Evolutionary conservation across 2,329 filamentous ascomycete species (phyloP).

Genomic region (Amphichorda felina): DNA sequence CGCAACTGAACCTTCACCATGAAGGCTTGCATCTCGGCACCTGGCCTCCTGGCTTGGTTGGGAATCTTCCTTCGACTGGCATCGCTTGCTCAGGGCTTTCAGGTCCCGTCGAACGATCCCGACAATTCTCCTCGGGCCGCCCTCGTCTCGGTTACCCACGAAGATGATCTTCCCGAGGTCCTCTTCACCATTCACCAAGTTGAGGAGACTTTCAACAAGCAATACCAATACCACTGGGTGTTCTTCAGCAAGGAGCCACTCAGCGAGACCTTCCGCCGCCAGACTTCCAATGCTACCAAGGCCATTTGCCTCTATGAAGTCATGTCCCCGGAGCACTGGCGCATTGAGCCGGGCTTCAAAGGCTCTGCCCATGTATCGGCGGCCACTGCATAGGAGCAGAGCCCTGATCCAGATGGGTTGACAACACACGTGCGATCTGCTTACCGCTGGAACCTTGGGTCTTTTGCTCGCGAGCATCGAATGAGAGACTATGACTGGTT

Average conservation of each 20-base stretch:
- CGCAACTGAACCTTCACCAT: too few species aligned
- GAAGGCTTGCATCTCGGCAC: too few species aligned
- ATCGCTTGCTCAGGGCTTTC: not conserved
- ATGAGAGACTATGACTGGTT: constrained; percentile 50
- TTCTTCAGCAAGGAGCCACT: constrained; percentile 80
- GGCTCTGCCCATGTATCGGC: not conserved
- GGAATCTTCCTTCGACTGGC: not conserved
- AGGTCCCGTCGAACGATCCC: not conserved
- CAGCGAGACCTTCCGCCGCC: constrained; percentile 61
- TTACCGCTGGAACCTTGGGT: constrained; percentile 60
- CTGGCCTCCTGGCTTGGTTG: too few species aligned
- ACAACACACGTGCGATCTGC: not conserved
- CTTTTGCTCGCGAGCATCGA: constrained; percentile 69
- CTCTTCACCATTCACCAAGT: constrained; percentile 42
- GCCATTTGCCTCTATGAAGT: constrained; percentile 61
- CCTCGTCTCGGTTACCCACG: constrained; percentile 17
- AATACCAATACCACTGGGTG: constrained; percentile 78
- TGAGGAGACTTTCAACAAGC: constrained; percentile 53
- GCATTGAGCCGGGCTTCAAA: constrained; percentile 10
- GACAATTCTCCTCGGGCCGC: constrained; percentile 14
- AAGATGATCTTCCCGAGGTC: constrained; percentile 16
- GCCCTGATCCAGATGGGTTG: not conserved
- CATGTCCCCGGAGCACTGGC: constrained; percentile 61
- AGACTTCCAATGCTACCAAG: constrained; percentile 55
- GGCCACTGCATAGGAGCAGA: constrained; percentile 3